Base-by-base conservation (phyloP, 2,329 filamentous ascomycete genomes). In the Lanzia echinophila region DNA sequence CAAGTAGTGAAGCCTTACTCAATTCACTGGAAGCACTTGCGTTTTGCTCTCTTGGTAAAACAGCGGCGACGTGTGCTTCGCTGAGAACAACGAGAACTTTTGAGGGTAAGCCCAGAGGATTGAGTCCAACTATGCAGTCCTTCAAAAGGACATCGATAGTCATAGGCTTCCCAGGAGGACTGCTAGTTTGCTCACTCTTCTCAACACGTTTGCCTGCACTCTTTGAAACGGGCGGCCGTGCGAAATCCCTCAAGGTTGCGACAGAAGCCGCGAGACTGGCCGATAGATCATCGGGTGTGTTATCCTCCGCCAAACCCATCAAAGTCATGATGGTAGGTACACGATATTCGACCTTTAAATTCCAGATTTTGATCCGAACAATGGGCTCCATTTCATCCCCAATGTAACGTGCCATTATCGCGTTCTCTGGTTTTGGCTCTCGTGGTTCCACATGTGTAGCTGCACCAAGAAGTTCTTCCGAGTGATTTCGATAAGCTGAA, bases 301-400 rank as follows among this genome's bases (percentile, higher is more conserved):
- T 77, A 60, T 87, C 80, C 15, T 85, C 81, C 13, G 78, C 76
- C 2, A 95, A 75, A 0, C 83, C 86, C 6, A 95, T 77, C 5
- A 95, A 70, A 50, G 90, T 88, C 75, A 95, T 86, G 0, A 96
- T 70, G 0, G 88, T 89, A 0, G 88, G 81, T 3, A 97, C 87
- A 15, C 86, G 86, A 68, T 99, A 99, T 67, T 99, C 95, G n/a
- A 90, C 70, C 56, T 83, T 86, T 4, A 95, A 62, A 57, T 95
- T 90, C 69, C 87, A 88, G 41, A 97, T 72, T 67, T 95, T 95
- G 55, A 96, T 69, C 68, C 95, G 96, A 60, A 96, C 75, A 6
- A 89, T 84, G 0, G 95, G 92, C 59, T 97, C 92, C 72, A 95
- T 88, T 67, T 97, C 92, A 67, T 97, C 91, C 0, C 90, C 90